Evolutionary conservation across 208 protist genomes (phyloP).

Genomic region (Crithidia expoeki): DNA sequence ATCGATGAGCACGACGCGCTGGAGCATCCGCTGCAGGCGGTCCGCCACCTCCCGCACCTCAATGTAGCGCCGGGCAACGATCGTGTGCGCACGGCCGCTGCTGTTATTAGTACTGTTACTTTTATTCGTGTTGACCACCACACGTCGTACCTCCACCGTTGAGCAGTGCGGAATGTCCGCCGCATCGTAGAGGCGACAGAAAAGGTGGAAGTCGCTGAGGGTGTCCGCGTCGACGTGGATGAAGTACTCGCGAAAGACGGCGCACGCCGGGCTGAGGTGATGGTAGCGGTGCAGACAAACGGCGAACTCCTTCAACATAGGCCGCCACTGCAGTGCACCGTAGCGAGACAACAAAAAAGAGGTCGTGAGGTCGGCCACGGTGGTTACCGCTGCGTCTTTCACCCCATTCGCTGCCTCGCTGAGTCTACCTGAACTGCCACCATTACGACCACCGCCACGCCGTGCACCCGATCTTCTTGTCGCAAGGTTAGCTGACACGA

Average conservation of each 20-base stretch:
- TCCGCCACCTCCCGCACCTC: conserved; percentile 41
- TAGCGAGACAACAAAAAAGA: conserved; percentile 37
- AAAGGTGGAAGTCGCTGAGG: conserved; percentile 38
- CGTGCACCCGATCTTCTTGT: too few relatives aligned
- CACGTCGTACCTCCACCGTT: conserved; percentile 27
- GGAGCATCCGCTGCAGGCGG: conserved; percentile 31
- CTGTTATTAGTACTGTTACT: neutral
- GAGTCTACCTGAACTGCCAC: neutral
- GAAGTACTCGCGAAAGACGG: conserved; percentile 52
- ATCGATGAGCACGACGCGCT: conserved; percentile 32
- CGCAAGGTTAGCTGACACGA: neutral
- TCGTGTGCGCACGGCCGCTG: conserved; percentile 24
- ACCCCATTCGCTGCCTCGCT: neutral
- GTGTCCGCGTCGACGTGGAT: conserved; percentile 35
- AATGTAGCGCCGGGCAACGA: conserved; percentile 48
- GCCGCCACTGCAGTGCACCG: conserved; percentile 49
- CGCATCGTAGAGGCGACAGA: conserved; percentile 35
- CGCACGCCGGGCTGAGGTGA: conserved; percentile 39
- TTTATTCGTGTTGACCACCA: neutral
- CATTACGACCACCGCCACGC: neutral
- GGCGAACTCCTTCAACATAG: conserved; percentile 43
- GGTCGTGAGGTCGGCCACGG: conserved; percentile 45
- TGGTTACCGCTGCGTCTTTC: neutral
- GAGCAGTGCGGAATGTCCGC: conserved; percentile 32
- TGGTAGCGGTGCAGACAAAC: conserved; percentile 44